Base-by-base conservation (phyloP, 352 stramenopile genomes). In the Hyaloperonospora arabidopsidis region DNA sequence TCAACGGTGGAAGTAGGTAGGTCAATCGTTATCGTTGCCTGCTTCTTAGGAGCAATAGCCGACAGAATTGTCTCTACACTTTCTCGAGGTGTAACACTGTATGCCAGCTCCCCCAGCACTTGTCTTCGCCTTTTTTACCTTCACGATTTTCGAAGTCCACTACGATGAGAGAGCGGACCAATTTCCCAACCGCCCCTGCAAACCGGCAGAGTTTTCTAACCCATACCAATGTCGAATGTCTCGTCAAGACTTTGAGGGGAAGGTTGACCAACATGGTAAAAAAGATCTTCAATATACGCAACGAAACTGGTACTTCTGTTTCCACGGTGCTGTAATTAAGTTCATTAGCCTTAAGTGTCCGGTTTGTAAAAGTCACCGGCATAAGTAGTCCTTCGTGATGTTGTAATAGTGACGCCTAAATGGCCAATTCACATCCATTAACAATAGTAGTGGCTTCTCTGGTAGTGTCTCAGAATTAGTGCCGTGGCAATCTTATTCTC, bases 281-380 rank as follows among this genome's bases (percentile, higher is more conserved):
- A 14, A 45, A 56, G 1, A 23, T 8, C 11, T 52, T 43, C 10
- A 65, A 22, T 2, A 61, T 38, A 0, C 39, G 34, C 1, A 61
- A 32, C 17, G 54, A 40, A 0, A 32, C 52, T 5, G 61, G 12
- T 0, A 52, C 40, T 28, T 47, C 25, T 61, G 3, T 61, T 39
- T 61, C 47, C 8, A 57, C 51, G 1, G 56, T 46, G 15, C 15
- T n/a, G 32, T 65, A 57, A 13, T 53, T 56, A 11, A 65, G 15
- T 40, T 57, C 52, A 47, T 60, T 57, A 13, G 43, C 3, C 25
- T 63, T 58, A 22, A 63, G 36, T 5, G 22, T 58, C 2, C 38
- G 7, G 25, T 7, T 29, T 29, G 25, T 29, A 29, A 29, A 8
- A 3, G 7, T 29, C 25, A 29, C 25, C 25, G 25, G 3, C 25